Conservation (phyloP, 257 asterid genomes). For the Solanum microdontum region DNA sequence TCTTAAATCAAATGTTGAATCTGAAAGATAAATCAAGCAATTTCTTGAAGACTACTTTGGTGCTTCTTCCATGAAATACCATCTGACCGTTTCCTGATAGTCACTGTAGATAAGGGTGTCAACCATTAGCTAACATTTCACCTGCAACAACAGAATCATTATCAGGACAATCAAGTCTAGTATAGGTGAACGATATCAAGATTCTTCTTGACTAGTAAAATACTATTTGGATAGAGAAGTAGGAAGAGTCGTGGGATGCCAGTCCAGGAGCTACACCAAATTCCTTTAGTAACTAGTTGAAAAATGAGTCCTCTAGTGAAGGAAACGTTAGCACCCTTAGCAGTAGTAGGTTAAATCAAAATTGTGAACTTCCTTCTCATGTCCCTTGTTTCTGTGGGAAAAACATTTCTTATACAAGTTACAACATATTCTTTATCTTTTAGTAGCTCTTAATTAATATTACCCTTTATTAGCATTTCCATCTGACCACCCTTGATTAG, state of each 20-base stretch:
- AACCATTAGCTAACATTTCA: background rate
- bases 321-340: background rate
- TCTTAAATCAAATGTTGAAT: background rate
- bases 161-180: background rate
- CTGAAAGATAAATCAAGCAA: background rate
- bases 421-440: background rate
- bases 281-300: background rate
- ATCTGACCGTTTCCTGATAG: background rate
- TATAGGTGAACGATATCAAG: background rate
- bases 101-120: background rate
- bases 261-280: conserved; percentile 13
- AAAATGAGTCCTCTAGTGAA: conserved; percentile 10
- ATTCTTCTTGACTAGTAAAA: background rate
- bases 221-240: conserved; percentile 11
- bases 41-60: background rate
- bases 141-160: background rate
- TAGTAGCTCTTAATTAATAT: background rate
- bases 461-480: background rate
- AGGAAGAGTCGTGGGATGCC: background rate
- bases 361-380: background rate
- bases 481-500: background rate
- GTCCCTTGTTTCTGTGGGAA: background rate
- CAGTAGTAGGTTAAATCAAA: background rate
- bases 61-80: background rate
- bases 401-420: background rate